Evolutionary conservation across 1,284 basidiomycete genomes (phyloP).

Genomic region (Chalciporus sp.): DNA sequence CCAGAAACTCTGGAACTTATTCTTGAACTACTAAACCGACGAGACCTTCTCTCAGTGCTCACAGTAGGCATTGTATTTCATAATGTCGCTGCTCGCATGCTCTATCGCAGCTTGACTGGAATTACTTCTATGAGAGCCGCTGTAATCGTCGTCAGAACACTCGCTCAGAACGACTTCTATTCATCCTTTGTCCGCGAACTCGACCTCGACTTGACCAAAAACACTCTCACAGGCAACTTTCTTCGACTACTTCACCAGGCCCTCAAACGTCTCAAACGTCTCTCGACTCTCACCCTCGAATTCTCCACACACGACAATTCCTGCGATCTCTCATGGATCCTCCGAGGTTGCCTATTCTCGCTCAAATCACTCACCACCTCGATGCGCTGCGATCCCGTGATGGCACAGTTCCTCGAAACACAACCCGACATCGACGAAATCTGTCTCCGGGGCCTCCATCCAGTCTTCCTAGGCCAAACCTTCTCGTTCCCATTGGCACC

Average conservation of each 20-base stretch:
- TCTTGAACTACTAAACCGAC: constrained; percentile 36
- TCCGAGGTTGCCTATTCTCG: constrained; percentile 45
- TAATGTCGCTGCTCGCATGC: constrained; percentile 40
- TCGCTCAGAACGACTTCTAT: constrained; percentile 39
- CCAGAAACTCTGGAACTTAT: constrained; percentile 53
- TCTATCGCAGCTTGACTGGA: constrained; percentile 51
- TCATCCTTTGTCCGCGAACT: constrained; percentile 46
- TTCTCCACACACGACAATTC: constrained; percentile 41
- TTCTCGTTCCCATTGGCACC: constrained; percentile 41
- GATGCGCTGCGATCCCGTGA: constrained; percentile 47
- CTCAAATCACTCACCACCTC: constrained; percentile 53
- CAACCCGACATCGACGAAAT: constrained; percentile 53
- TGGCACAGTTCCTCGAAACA: constrained; percentile 54
- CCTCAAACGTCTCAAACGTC: constrained; percentile 41
- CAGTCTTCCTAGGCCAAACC: constrained; percentile 4
- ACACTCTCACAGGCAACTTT: constrained; percentile 43
- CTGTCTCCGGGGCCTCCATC: constrained; percentile 50
- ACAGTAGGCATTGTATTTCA: constrained; percentile 42
- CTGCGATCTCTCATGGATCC: constrained; percentile 45
- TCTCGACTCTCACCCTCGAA: constrained; percentile 52
- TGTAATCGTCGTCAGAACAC: constrained; percentile 42
- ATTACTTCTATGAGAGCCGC: constrained; percentile 34
- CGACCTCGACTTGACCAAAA: constrained; percentile 42
- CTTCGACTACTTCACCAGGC: constrained; percentile 49
- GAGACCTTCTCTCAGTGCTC: constrained; percentile 31